A percentile compares a stretch with the other conserved stretches of the same genome.
phyloP scores from a whole-genome alignment of 768 basidiomycete genomes.

The Leccinum fibrillosum region DNA sequence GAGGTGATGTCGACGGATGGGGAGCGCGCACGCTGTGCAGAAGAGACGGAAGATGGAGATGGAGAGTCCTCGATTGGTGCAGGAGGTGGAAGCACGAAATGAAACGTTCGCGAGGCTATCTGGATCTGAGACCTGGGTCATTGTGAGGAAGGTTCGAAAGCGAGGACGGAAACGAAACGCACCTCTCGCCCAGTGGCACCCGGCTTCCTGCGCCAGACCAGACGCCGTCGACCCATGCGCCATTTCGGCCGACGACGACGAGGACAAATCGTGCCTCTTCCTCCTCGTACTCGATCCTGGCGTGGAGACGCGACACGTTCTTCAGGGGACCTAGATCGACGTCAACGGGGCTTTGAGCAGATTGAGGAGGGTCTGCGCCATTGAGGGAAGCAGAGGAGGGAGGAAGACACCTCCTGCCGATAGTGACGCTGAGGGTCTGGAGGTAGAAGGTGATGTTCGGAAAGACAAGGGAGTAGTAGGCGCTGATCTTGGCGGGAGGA shows the following conservation, averaged over 20 bases:
- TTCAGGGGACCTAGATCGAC: conserved; percentile 95
- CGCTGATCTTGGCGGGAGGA: conserved; percentile 76
- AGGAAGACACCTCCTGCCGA: conserved; percentile 83
- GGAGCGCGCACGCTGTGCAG: conserved; percentile 64
- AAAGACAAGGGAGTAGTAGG: conserved; percentile 92
- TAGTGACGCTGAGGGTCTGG: conserved; percentile 89
- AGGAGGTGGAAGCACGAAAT: conserved; percentile 92
- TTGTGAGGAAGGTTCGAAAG: conserved; percentile 9
- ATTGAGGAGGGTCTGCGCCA: conserved; percentile 38
- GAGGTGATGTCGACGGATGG: conserved; percentile 82
- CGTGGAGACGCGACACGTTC: conserved; percentile 96
- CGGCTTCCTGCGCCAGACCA: conserved; percentile 88
- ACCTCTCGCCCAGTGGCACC: conserved; percentile 86
- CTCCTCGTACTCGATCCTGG: conserved; percentile 91
- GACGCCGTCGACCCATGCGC: conserved; percentile 97
- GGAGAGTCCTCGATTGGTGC: conserved; percentile 77
- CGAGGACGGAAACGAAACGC: conserved; percentile 14
- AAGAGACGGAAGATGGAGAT: conserved; percentile 75
- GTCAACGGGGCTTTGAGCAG: conserved; percentile 51
- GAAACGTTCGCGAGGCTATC: conserved; percentile 95
- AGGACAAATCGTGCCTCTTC: conserved; percentile 86
- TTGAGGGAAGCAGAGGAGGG: conserved; percentile 52
- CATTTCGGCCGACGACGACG: conserved; percentile 92
- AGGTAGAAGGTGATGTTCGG: conserved; percentile 96
- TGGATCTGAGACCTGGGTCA: conserved; percentile 82